phyloP scores from a whole-genome alignment of 306 rosid genomes.

The Delonix regia region DNA sequence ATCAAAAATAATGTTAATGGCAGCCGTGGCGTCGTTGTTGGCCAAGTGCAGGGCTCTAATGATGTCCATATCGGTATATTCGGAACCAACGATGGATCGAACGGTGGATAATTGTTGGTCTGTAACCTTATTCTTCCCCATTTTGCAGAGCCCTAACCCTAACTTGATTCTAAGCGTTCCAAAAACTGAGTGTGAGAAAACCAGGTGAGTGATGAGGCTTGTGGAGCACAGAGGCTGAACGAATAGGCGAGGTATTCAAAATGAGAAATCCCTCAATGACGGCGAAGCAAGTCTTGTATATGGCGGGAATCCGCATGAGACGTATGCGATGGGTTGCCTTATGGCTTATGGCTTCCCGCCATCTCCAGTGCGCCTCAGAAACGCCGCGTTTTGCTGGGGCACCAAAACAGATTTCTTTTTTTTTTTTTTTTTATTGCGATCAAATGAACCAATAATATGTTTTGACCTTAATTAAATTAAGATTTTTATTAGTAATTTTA shows the following conservation, averaged over 20 bases:
- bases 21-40: slow-evolving; percentile 86
- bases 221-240: neutral
- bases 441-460: too few species aligned
- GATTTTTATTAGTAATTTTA: too few species aligned
- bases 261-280: neutral
- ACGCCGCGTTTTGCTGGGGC: neutral
- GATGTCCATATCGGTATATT: slow-evolving; percentile 82
- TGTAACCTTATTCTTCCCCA: slow-evolving; percentile 73
- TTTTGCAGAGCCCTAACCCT: slow-evolving; percentile 54
- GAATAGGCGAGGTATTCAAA: neutral
- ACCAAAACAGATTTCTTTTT: too few species aligned
- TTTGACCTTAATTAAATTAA: too few species aligned
- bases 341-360: slow-evolving; percentile 49
- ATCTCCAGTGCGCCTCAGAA: neutral
- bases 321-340: slow-evolving; percentile 3
- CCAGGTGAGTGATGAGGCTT: neutral
- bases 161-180: slow-evolving; percentile 3
- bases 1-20: slow-evolving; percentile 85
- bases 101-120: slow-evolving; percentile 76
- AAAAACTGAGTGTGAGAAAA: neutral
- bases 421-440: too few species aligned
- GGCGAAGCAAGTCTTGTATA: neutral
- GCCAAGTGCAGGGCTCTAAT: slow-evolving; percentile 92
- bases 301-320: slow-evolving; percentile 41
- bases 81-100: slow-evolving; percentile 74